A percentile compares a stretch with the other conserved stretches of the same genome.
phyloP scores from a whole-genome alignment of 495 filamentous ascomycete species.

The Tuber brumale region DNA sequence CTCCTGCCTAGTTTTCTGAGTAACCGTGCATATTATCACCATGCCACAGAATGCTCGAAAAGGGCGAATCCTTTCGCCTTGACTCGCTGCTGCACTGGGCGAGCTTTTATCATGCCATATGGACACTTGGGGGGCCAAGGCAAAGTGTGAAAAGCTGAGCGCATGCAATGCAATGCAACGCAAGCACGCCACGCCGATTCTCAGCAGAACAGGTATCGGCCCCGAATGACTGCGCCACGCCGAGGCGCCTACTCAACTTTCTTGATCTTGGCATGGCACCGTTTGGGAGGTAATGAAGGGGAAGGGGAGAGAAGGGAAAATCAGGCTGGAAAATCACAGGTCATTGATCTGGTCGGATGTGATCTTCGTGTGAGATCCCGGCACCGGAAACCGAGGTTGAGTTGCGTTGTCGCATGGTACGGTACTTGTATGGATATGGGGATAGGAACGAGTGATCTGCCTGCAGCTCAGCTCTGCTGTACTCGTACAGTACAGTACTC shows the following conservation, averaged over 20 bases:
- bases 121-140: background rate
- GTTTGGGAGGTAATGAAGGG: background rate
- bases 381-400: background rate
- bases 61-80: background rate
- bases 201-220: conserved; percentile 5
- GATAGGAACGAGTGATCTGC: background rate
- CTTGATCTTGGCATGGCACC: background rate
- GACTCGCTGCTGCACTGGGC: background rate
- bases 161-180: conserved; percentile 1
- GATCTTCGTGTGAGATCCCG: background rate
- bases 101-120: background rate
- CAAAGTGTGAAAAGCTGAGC: background rate
- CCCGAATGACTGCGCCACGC: background rate
- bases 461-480: background rate
- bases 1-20: background rate
- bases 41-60: background rate
- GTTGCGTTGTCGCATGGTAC: background rate
- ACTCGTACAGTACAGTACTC: too few relatives aligned
- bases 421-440: background rate
- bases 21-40: background rate
- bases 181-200: background rate
- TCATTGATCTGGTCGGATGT: background rate
- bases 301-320: background rate
- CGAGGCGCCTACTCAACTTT: background rate
- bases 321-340: background rate